phyloP scores from a whole-genome alignment of 2,329 filamentous ascomycete genomes.

The Tolypocladium cylindrosporum region DNA sequence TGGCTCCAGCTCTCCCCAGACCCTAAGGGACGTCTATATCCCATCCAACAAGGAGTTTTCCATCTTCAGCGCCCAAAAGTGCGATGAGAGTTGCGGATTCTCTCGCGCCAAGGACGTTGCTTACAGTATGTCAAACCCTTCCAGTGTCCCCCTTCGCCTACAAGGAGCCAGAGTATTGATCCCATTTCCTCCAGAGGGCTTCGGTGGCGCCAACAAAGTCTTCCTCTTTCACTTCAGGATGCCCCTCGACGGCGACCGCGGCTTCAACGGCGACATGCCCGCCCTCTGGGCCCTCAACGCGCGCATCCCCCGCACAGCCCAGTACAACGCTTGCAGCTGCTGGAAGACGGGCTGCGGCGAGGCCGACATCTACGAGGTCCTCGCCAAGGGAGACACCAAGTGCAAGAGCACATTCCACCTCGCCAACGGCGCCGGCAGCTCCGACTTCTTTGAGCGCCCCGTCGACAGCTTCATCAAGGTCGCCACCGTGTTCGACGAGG shows the following conservation, averaged over 20 bases:
- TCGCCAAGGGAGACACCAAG: constrained; percentile 52
- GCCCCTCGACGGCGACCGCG: constrained; percentile 47
- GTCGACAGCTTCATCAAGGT: constrained; percentile 48
- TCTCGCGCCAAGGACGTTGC: constrained; percentile 31
- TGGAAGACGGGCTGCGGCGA: constrained; percentile 63
- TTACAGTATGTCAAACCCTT: constrained; percentile 26
- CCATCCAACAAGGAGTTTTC: constrained; percentile 34
- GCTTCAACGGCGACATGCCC: constrained; percentile 55
- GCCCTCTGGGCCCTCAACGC: constrained; percentile 70
- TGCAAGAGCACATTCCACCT: constrained; percentile 64
- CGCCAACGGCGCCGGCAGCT: constrained; percentile 52
- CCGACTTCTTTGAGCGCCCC: constrained; percentile 64
- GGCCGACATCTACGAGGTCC: constrained; percentile 65
- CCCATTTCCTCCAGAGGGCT: constrained; percentile 45
- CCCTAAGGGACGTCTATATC: constrained; percentile 28
- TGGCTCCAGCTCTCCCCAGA: constrained; percentile 26
- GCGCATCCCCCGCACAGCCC: constrained; percentile 57
- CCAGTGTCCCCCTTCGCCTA: neutral
- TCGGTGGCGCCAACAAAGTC: constrained; percentile 57
- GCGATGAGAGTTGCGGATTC: constrained; percentile 32
- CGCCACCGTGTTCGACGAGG: constrained; percentile 50
- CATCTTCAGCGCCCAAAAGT: constrained; percentile 34
- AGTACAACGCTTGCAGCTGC: constrained; percentile 66
- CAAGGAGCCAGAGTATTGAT: neutral
- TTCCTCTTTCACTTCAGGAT: constrained; percentile 68